Percentiles rank a stretch among this genome's conserved stretches.
Evolutionary conservation across 257 asterid genomes (phyloP).

Genomic region (Solanum ossicruentum): DNA sequence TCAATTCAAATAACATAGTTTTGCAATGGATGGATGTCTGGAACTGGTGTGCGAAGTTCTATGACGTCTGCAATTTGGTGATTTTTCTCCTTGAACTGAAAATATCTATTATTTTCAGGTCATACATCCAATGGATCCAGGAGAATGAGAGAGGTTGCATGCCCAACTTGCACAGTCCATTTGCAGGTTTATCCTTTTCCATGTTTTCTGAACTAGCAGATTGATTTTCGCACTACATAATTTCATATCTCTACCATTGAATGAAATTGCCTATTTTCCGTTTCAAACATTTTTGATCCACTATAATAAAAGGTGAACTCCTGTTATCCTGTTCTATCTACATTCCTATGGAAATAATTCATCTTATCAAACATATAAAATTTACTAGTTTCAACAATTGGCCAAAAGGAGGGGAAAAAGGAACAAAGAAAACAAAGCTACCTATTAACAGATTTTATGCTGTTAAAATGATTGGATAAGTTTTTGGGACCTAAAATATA

Average conservation of each 20-base stretch:
- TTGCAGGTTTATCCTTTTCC: constrained; percentile 40
- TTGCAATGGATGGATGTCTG: neutral
- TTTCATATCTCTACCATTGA: neutral
- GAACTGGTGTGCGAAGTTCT: neutral
- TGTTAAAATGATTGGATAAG: neutral
- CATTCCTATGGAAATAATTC: neutral
- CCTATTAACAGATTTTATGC: neutral
- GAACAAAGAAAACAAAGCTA: neutral
- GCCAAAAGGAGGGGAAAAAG: neutral
- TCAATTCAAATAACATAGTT: neutral
- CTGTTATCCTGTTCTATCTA: neutral
- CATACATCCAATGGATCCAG: constrained; percentile 23
- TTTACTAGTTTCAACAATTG: neutral
- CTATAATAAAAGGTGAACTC: neutral
- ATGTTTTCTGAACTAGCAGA: neutral
- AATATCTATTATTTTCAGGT: constrained; percentile 20
- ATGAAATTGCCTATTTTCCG: neutral
- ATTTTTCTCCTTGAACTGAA: neutral
- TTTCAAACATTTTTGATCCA: neutral
- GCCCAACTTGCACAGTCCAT: constrained; percentile 91
- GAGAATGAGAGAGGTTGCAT: constrained; percentile 71
- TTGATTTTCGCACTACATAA: neutral
- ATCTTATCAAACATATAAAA: neutral
- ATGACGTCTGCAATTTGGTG: neutral
- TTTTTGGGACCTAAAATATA: neutral